These are phyloP conservation scores for Phlebiopsis gigantea DNA, from an alignment of 768 basidiomycete species.

Conservation along the genomic window DNA sequence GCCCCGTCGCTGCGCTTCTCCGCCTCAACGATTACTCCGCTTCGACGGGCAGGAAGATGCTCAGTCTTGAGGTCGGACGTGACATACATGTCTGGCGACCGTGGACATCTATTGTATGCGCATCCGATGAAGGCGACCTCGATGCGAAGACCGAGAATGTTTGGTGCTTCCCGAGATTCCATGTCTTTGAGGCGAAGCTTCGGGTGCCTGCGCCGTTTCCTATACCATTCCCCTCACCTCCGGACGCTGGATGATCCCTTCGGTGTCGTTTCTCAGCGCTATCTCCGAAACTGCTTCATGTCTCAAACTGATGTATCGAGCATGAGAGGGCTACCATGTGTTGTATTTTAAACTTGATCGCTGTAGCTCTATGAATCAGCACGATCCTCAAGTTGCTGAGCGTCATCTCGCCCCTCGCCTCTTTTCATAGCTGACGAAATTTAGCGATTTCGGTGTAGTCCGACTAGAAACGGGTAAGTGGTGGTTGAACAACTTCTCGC, in stretches of 20 bases:
- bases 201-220: background rate
- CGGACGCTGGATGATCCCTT: background rate
- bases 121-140: background rate
- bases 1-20: conserved; percentile 16
- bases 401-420: no score
- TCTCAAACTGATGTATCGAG: no score
- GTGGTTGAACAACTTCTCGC: no score
- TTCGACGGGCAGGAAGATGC: conserved; percentile 17
- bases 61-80: conserved; percentile 34
- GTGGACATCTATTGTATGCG: conserved; percentile 26
- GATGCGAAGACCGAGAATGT: background rate
- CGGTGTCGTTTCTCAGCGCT: no score
- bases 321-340: no score
- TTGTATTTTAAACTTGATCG: no score
- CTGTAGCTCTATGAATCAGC: no score
- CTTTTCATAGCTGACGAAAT: no score
- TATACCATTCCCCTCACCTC: background rate
- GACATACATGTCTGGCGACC: conserved; percentile 46
- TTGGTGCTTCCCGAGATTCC: background rate
- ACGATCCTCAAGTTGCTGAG: no score
- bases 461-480: no score
- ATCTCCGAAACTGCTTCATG: no score
- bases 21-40: conserved; percentile 3
- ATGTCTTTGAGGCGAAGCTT: background rate
- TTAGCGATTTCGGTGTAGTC: no score